Evolutionary conservation across 2,329 filamentous ascomycete genomes (phyloP).

Genomic region (Aspergillus brasiliensis): DNA sequence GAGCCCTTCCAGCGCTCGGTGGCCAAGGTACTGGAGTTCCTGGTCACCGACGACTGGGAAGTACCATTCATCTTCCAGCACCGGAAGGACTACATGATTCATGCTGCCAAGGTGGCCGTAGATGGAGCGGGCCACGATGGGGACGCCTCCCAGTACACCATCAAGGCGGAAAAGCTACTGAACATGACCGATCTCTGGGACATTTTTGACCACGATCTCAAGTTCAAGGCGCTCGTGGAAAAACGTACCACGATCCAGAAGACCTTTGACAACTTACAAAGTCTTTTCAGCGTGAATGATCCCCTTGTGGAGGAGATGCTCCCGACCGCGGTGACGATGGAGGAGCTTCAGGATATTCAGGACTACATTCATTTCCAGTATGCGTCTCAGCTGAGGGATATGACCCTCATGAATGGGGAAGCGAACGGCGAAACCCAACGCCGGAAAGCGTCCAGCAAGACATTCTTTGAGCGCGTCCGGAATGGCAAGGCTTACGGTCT

Average conservation of each 20-base stretch:
- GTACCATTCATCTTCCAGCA: slow-evolving; percentile 98
- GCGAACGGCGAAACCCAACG: slow-evolving; percentile 68
- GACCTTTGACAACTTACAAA: slow-evolving; percentile 73
- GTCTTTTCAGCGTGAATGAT: slow-evolving; percentile 68
- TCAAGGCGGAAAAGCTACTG: slow-evolving; percentile 81
- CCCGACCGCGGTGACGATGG: slow-evolving; percentile 78
- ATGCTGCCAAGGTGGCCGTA: slow-evolving; percentile 71
- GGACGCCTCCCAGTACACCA: slow-evolving; percentile 71
- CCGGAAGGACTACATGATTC: slow-evolving; percentile 95
- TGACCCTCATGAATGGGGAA: slow-evolving; percentile 63
- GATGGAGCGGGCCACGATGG: slow-evolving; percentile 66
- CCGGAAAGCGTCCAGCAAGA: slow-evolving; percentile 79
- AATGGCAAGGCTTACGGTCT: slow-evolving; percentile 77
- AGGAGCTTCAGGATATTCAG: slow-evolving; percentile 94
- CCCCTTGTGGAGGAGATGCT: slow-evolving; percentile 79
- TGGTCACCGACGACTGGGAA: slow-evolving; percentile 91
- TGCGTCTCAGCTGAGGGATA: slow-evolving; percentile 76
- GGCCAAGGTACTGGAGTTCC: slow-evolving; percentile 89
- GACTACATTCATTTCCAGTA: slow-evolving; percentile 98
- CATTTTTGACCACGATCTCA: slow-evolving; percentile 90
- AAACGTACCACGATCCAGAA: slow-evolving; percentile 84
- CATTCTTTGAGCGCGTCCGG: slow-evolving; percentile 80
- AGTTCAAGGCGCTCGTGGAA: slow-evolving; percentile 89
- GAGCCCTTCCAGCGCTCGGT: slow-evolving; percentile 85
- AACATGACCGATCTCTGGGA: slow-evolving; percentile 94